Conservation (phyloP, 2,329 filamentous ascomycete species). For the Nemania abortiva region DNA sequence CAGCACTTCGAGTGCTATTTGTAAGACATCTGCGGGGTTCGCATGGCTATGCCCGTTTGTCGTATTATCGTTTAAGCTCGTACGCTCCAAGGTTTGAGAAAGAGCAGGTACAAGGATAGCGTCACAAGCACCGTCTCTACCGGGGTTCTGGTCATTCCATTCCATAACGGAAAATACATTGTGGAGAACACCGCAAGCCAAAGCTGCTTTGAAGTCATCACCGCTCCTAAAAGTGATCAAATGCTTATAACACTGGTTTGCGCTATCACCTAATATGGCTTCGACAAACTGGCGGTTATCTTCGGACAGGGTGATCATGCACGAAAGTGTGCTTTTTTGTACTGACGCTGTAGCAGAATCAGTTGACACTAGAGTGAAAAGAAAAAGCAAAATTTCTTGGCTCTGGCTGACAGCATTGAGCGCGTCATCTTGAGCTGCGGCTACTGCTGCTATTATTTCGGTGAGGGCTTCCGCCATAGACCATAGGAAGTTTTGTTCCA, state of each 20-base stretch:
- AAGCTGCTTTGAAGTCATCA: constrained; percentile 63
- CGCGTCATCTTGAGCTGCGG: constrained; percentile 71
- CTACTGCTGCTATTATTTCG: constrained; percentile 65
- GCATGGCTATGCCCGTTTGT: constrained; percentile 55
- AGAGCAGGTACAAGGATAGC: constrained; percentile 63
- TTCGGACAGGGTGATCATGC: constrained; percentile 69
- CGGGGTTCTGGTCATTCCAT: constrained; percentile 65
- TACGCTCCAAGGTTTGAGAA: constrained; percentile 54
- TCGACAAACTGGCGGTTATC: constrained; percentile 68
- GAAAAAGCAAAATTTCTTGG: constrained; percentile 62
- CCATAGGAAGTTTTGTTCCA: constrained; percentile 66
- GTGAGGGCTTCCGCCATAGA: constrained; percentile 67
- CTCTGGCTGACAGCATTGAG: constrained; percentile 65
- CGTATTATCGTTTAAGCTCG: constrained; percentile 46
- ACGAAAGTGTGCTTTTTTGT: constrained; percentile 64
- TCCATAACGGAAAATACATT: constrained; percentile 68
- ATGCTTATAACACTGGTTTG: constrained; percentile 61
- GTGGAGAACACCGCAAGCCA: constrained; percentile 72
- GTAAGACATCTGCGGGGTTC: constrained; percentile 60
- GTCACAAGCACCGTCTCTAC: constrained; percentile 63
- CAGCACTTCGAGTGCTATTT: constrained; percentile 71
- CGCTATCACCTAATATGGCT: constrained; percentile 63
- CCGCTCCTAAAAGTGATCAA: constrained; percentile 63
- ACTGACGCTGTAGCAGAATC: constrained; percentile 57
- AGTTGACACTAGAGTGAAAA: constrained; percentile 64